phyloP scores from a whole-genome alignment of 1,139 yeast species.

The Nematodospora anomalae region DNA sequence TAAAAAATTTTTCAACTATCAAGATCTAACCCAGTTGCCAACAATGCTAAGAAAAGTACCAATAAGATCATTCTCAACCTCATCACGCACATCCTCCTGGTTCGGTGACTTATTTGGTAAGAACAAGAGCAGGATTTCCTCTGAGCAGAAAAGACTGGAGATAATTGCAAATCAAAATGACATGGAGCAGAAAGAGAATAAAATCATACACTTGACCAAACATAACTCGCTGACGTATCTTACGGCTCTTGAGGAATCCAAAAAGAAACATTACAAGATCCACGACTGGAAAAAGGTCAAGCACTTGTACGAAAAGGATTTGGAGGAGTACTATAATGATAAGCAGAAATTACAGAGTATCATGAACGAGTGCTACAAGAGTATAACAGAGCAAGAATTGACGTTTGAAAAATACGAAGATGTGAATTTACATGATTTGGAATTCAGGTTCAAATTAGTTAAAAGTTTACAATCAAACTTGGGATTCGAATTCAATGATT shows the following conservation, averaged over 20 bases:
- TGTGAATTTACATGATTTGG: constrained; percentile 44
- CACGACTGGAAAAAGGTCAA: constrained; percentile 35
- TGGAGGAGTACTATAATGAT: constrained; percentile 30
- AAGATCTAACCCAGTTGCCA: background rate
- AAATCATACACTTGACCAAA: constrained; percentile 37
- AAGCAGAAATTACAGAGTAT: constrained; percentile 24
- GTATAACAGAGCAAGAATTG: constrained; percentile 17
- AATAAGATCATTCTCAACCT: constrained; percentile 13
- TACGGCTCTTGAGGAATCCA: constrained; percentile 28
- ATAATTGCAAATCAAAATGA: constrained; percentile 45
- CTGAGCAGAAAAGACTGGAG: constrained; percentile 22
- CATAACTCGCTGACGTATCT: constrained; percentile 35
- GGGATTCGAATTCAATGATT: constrained; percentile 69
- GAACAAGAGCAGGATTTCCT: constrained; percentile 10
- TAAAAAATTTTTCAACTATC: constrained; percentile 1
- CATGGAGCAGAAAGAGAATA: constrained; percentile 34
- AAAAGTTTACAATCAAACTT: constrained; percentile 59
- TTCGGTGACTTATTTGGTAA: constrained; percentile 15
- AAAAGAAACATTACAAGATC: constrained; percentile 38
- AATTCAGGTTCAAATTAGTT: constrained; percentile 56
- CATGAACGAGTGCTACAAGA: constrained; percentile 28
- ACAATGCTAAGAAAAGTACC: constrained; percentile 7
- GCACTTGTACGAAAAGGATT: constrained; percentile 24
- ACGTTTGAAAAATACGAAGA: constrained; percentile 17
- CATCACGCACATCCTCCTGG: constrained; percentile 12